Evolutionary conservation across 2,329 filamentous ascomycete species (phyloP).

Genomic region (Diaporthe nobilis): DNA sequence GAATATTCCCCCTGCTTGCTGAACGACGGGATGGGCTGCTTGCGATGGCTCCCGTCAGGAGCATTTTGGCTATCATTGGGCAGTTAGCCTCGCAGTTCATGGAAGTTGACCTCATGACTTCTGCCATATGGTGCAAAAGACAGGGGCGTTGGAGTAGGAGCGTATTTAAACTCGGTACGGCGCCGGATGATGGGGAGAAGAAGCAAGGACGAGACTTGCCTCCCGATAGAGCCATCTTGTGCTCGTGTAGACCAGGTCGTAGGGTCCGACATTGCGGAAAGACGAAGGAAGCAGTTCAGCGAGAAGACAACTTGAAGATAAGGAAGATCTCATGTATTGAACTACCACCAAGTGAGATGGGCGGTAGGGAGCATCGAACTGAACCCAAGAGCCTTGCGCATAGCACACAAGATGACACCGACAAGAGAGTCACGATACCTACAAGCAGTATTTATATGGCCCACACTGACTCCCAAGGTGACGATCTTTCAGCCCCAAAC

Average conservation of each 20-base stretch:
- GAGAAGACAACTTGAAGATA: not conserved
- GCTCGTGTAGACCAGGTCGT: not conserved
- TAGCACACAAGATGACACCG: not conserved
- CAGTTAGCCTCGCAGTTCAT: not conserved
- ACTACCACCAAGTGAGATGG: too few species aligned
- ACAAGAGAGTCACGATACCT: not conserved
- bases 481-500: not conserved
- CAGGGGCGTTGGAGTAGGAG: too few species aligned
- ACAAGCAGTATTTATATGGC: not conserved
- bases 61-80: not conserved
- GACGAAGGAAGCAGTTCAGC: too few species aligned
- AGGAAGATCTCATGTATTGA: not conserved
- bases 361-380: too few species aligned
- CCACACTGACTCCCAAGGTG: not conserved
- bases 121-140: too few species aligned
- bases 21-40: not conserved
- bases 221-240: not conserved
- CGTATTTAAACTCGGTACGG: not conserved
- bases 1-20: not conserved
- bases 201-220: not conserved
- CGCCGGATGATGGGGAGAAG: not conserved
- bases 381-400: not conserved
- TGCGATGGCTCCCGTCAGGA: not conserved
- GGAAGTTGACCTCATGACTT: rapidly evolving
- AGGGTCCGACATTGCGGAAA: not conserved